Conservation (phyloP, 1,139 yeast species). For the Nakaseomyces delphensis region DNA sequence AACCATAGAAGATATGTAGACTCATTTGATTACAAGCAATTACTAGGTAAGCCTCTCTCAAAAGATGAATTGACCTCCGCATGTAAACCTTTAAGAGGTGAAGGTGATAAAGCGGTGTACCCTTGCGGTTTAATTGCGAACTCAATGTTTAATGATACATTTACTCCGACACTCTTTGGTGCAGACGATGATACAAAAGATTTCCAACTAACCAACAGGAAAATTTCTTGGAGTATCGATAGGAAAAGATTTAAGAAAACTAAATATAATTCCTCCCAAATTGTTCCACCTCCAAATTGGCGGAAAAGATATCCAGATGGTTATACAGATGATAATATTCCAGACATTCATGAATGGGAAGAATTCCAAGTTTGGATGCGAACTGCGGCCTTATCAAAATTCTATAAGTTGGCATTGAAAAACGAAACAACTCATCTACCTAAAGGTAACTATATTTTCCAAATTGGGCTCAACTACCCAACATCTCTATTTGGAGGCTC, state of each 20-base stretch:
- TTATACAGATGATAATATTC: conserved; percentile 73
- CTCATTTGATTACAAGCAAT: conserved; percentile 57
- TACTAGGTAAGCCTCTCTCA: conserved; percentile 52
- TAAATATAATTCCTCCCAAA: conserved; percentile 54
- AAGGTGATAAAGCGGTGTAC: conserved; percentile 54
- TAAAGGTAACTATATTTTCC: conserved; percentile 62
- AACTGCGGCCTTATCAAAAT: conserved; percentile 80
- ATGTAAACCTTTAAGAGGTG: conserved; percentile 67
- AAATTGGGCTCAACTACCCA: conserved; percentile 81
- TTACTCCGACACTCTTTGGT: conserved; percentile 31
- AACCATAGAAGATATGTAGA: conserved; percentile 72
- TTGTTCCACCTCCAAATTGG: conserved; percentile 98
- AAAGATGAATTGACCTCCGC: conserved; percentile 38
- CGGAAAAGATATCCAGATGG: conserved; percentile 75
- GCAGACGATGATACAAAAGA: conserved; percentile 40
- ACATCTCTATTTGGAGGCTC: conserved; percentile 75
- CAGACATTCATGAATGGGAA: conserved; percentile 68
- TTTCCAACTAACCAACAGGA: conserved; percentile 55
- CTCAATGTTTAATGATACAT: conserved; percentile 84
- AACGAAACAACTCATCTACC: conserved; percentile 58
- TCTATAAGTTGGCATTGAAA: conserved; percentile 72
- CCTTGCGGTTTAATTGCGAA: conserved; percentile 97
- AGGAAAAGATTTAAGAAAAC: conserved; percentile 73
- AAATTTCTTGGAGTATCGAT: conserved; percentile 85
- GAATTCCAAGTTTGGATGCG: conserved; percentile 98